Percentiles rank a stretch among this genome's conserved stretches.
These are phyloP conservation scores for Xylaria sp. DNA, from an alignment of 2,329 filamentous ascomycete species.

Conservation along the genomic window DNA sequence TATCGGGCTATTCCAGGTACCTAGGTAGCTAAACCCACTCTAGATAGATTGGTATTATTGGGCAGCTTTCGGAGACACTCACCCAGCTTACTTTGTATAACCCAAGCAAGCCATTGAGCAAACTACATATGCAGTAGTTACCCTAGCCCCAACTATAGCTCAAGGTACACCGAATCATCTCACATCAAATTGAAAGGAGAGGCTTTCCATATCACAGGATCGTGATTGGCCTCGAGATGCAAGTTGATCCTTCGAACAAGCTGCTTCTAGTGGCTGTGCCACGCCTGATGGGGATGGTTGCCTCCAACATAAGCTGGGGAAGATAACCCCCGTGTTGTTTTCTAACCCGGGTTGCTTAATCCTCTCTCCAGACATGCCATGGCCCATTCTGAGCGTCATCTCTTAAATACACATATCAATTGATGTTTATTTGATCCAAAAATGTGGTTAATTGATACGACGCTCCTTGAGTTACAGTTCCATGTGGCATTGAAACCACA, in stretches of 20 bases:
- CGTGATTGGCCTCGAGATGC: neutral
- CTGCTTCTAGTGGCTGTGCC: neutral
- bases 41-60: no score
- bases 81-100: neutral
- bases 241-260: neutral
- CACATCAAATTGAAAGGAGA: neutral
- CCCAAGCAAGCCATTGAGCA: no score
- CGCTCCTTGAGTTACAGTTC: conserved; percentile 18
- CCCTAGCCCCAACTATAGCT: neutral
- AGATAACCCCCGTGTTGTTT: neutral
- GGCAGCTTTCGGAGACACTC: neutral
- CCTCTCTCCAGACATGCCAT: neutral
- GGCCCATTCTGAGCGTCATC: neutral
- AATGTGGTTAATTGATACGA: conserved; percentile 30
- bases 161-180: neutral
- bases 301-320: no score
- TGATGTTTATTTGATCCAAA: neutral
- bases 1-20: conserved; percentile 24
- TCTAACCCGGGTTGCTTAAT: neutral
- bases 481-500: conserved; percentile 1
- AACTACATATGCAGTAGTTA: no score
- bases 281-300: neutral
- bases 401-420: neutral
- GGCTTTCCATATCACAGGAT: neutral
- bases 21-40: neutral